These are phyloP conservation scores for Aspergillus awamori DNA, from an alignment of 2,329 filamentous ascomycete genomes.

Conservation along the genomic window DNA sequence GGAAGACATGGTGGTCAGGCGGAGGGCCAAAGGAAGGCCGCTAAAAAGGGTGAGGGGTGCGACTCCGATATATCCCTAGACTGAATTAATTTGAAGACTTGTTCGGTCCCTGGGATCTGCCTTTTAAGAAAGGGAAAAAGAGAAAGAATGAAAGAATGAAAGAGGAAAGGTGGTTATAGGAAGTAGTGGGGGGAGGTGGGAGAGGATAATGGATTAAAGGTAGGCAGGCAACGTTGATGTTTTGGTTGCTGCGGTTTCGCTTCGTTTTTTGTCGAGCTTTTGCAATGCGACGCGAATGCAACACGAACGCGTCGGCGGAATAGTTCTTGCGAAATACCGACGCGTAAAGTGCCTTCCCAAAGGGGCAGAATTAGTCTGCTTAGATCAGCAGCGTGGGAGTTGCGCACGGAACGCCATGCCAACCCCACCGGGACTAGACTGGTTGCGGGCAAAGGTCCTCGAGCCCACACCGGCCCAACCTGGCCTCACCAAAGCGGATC, in stretches of 20 bases:
- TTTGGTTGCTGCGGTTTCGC: slow-evolving; percentile 15
- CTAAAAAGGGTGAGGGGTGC: background rate
- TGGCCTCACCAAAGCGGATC: slow-evolving; percentile 21
- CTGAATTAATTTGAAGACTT: background rate
- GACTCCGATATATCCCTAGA: background rate
- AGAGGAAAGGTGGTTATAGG: too few species aligned
- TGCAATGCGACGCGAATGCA: slow-evolving; percentile 24
- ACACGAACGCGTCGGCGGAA: slow-evolving; percentile 34
- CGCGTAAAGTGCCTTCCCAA: slow-evolving; percentile 36
- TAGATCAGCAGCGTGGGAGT: background rate
- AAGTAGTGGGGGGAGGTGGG: background rate
- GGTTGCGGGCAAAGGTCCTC: slow-evolving; percentile 18
- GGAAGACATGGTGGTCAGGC: slow-evolving; percentile 41
- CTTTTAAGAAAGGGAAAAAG: background rate
- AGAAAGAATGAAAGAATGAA: too few species aligned
- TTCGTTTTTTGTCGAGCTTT: slow-evolving; percentile 15
- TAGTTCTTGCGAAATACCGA: slow-evolving; percentile 22
- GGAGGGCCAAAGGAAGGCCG: slow-evolving; percentile 30
- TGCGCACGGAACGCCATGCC: background rate
- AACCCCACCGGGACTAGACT: slow-evolving; percentile 2
- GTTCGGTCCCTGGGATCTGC: background rate
- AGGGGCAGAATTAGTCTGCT: background rate
- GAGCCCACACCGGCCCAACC: slow-evolving; percentile 7
- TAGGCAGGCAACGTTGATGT: slow-evolving; percentile 2
- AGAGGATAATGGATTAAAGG: background rate